phyloP scores from a whole-genome alignment of 129 eudicot species.

The Pulicaria dysenterica region DNA sequence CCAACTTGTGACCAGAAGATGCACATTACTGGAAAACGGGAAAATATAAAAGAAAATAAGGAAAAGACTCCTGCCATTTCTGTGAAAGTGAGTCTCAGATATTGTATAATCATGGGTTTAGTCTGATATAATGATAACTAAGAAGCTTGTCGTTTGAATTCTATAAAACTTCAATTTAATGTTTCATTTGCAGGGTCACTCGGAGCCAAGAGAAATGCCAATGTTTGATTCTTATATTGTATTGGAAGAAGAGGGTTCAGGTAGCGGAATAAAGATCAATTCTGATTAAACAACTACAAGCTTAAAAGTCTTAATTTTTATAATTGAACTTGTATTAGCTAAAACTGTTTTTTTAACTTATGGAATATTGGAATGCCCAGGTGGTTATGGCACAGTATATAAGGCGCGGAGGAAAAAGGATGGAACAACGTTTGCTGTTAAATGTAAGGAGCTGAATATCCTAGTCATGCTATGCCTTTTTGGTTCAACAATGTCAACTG shows the following conservation, averaged over 20 bases:
- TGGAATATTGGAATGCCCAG: slow-evolving; percentile 44
- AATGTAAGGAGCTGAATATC: slow-evolving; percentile 59
- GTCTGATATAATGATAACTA: slow-evolving; percentile 8
- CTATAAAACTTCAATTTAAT: slow-evolving; percentile 14
- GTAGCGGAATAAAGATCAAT: slow-evolving; percentile 38
- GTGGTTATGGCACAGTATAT: slow-evolving; percentile 99
- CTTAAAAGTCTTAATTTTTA: slow-evolving; percentile 1
- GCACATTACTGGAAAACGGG: slow-evolving; percentile 33
- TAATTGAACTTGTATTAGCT: background rate
- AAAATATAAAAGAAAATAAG: slow-evolving; percentile 41
- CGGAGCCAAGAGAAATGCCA: slow-evolving; percentile 55
- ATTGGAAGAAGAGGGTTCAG: slow-evolving; percentile 98
- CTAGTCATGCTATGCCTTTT: background rate
- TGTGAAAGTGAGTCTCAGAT: slow-evolving; percentile 45
- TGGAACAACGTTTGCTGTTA: slow-evolving; percentile 85
- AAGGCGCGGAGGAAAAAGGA: slow-evolving; percentile 81
- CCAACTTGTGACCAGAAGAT: slow-evolving; percentile 33
- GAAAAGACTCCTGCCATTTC: slow-evolving; percentile 28
- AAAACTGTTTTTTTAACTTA: background rate
- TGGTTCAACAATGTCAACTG: slow-evolving; percentile 7
- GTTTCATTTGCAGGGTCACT: slow-evolving; percentile 54
- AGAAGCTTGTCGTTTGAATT: slow-evolving; percentile 15
- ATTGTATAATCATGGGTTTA: slow-evolving; percentile 16
- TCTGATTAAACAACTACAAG: background rate
- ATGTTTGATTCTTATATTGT: slow-evolving; percentile 65